Base-by-base conservation (phyloP, 768 basidiomycete species). In the Suillus weaverae region DNA sequence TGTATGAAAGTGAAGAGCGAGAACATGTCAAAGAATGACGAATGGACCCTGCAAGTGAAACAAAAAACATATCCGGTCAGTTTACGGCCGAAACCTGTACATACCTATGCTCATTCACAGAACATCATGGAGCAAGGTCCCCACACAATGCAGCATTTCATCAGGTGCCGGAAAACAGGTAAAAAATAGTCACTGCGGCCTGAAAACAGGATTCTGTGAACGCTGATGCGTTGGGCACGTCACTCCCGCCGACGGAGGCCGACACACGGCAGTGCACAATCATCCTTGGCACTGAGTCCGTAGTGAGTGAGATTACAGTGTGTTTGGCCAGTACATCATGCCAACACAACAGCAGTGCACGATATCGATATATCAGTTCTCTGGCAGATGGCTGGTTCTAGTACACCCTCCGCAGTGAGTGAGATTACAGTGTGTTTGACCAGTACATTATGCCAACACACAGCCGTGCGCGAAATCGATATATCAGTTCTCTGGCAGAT, bases 11-110 rank as follows among this genome's bases (percentile, higher is more conserved):
- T 39, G 57, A 41, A 59, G 36, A 38, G 56, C 16, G 30, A 14
- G 38, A 26, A 32, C 53, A 38, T 56, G 36, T 26, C 38, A 41
- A 30, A 18, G 26, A 32, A 33, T n/a, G 18, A 5, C 16, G 16
- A 57, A 39, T 41, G 10, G 57, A 59, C 57, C 57, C 57, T 39
- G 56, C 38, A 39, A 59, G 38, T 30, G 56, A 41, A 30, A 59
- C 30, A 59, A 59, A 39, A 59, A 10, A 59, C 38, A 57, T 9
- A 39, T 22, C n/a, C 13, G 22, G 18, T 26, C 16, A 30, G 5
- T 39, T 39, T 26, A 41, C 9, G 26, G 57, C 26, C 57, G 57
- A 59, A 59, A 59, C 57, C 36, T 26, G 22, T 57, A 57, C 36
- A 38, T 18, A 26, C 36, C 22, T 39, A 38, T 54, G 18, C 11